phyloP scores from a whole-genome alignment of 192 early-diverging fungal genomes.

The Coemansia sp. region DNA sequence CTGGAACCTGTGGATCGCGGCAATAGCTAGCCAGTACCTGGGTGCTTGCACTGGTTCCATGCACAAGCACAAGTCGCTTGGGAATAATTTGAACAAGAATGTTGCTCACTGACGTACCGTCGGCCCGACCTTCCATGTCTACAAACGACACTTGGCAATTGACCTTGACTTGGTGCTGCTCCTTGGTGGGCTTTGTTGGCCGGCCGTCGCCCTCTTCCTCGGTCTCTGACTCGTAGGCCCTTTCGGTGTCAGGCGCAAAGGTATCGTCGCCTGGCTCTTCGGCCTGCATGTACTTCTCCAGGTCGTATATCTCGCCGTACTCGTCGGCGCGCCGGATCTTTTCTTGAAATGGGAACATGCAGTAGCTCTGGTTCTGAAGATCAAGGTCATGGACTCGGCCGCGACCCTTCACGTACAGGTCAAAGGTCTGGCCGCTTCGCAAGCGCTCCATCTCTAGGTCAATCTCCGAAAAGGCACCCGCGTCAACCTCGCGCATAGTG shows the following conservation, averaged over 20 bases:
- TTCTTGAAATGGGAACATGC: constrained; percentile 86
- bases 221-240: constrained; percentile 20
- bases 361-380: constrained; percentile 74
- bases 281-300: constrained; percentile 53
- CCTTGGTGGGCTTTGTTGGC: constrained; percentile 77
- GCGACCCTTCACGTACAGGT: constrained; percentile 81
- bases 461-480: constrained; percentile 35
- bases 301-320: constrained; percentile 81
- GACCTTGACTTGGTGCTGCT: constrained; percentile 57
- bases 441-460: constrained; percentile 51
- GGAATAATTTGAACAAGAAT: constrained; percentile 60
- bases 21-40: constrained; percentile 61
- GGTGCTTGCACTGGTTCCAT: constrained; percentile 72
- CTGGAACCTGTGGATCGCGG: constrained; percentile 52
- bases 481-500: constrained; percentile 55
- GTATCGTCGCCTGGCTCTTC: constrained; percentile 33
- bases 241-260: constrained; percentile 27
- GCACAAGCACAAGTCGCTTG: constrained; percentile 67
- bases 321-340: constrained; percentile 82
- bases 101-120: constrained; percentile 79
- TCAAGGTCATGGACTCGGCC: constrained; percentile 68
- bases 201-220: constrained; percentile 24
- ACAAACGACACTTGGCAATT: constrained; percentile 77
- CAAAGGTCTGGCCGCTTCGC: constrained; percentile 58
- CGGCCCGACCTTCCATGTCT: constrained; percentile 88